phyloP scores from a whole-genome alignment of 2,329 filamentous ascomycete species.

The Stachybotrys elegans region DNA sequence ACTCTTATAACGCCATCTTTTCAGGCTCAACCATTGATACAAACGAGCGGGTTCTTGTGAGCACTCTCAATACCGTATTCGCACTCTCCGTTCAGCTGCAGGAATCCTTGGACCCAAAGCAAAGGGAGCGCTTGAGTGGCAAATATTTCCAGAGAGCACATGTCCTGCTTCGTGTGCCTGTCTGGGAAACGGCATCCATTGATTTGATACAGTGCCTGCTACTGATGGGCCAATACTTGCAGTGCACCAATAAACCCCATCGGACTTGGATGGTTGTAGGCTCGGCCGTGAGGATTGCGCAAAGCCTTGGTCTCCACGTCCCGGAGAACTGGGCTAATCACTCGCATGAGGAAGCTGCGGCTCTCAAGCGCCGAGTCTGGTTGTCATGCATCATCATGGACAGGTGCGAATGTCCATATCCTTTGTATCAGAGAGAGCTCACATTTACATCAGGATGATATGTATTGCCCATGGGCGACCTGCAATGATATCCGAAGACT shows the following conservation, averaged over 20 bases:
- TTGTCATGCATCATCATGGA: constrained; percentile 33
- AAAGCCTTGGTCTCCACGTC: constrained; percentile 39
- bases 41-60: constrained; percentile 37
- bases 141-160: constrained; percentile 37
- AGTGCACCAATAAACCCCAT: constrained; percentile 41
- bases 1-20: constrained; percentile 35
- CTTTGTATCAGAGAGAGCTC: constrained; percentile 5
- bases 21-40: constrained; percentile 26
- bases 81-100: constrained; percentile 39
- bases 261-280: constrained; percentile 46
- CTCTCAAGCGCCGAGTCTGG: constrained; percentile 26
- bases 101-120: constrained; percentile 32
- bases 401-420: constrained; percentile 17
- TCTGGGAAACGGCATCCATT: constrained; percentile 36
- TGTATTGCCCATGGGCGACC: constrained; percentile 29
- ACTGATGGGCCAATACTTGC: constrained; percentile 42
- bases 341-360: constrained; percentile 15
- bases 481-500: constrained; percentile 24
- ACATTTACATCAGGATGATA: constrained; percentile 21
- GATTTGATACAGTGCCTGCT: constrained; percentile 41
- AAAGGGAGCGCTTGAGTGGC: constrained; percentile 33
- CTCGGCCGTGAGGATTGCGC: constrained; percentile 39
- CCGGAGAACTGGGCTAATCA: constrained; percentile 27
- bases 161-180: constrained; percentile 33
- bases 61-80: constrained; percentile 40